Evolutionary conservation across 2,329 filamentous ascomycete genomes (phyloP), one percentile per base, ranked within the genome.

Genomic region (Cladophialophora chaetospira): DNA sequence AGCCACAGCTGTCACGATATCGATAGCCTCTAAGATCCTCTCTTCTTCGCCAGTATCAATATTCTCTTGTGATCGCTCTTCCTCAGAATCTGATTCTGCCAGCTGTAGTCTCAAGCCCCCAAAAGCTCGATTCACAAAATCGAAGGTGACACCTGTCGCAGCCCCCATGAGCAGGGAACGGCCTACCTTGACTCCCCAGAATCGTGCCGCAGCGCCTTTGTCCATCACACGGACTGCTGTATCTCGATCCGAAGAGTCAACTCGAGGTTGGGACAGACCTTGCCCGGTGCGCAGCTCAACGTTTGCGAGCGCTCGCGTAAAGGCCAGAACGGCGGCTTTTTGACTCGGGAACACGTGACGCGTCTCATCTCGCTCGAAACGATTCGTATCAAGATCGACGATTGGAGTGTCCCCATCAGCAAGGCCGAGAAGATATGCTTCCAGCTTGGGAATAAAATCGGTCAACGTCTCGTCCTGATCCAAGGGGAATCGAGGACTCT

Each of bases 181-280:
- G 1, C 79, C 82, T 13, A 87, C 80, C 52, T 80, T 80, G 53
- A 82, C 72, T 3, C 77, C 82, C 85, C 85, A 88, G 65, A 82
- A 85, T 31, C 70, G 65, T 49, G 75, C 70, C 2, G 77, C 77
- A 3, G 72, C 68, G 21, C 69, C 66, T 23, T 78, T 73, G 59
- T 76, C 72, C 67, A 81, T 79, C 3, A 72, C 69, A 23, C 55
- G 60, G 11, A 48, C 47, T 36, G 49, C 57, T 19, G 43, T 58
- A 35, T 33, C 48, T 10, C 60, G 36, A 6, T 31, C 48, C 25
- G 57, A 55, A 23, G 33, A 33, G 13, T 62, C 58, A 66, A 45
- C 74, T 69, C 26, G 72, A 66, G 28, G 70, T 67, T 49, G 66
- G 66, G 40, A 74, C 64, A 31, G 66, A 62, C 67, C 68, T 17